Percentiles rank a stretch among this genome's conserved stretches.
Evolutionary conservation across 1,284 basidiomycete species (phyloP).

Genomic region (Flammula alnicola): DNA sequence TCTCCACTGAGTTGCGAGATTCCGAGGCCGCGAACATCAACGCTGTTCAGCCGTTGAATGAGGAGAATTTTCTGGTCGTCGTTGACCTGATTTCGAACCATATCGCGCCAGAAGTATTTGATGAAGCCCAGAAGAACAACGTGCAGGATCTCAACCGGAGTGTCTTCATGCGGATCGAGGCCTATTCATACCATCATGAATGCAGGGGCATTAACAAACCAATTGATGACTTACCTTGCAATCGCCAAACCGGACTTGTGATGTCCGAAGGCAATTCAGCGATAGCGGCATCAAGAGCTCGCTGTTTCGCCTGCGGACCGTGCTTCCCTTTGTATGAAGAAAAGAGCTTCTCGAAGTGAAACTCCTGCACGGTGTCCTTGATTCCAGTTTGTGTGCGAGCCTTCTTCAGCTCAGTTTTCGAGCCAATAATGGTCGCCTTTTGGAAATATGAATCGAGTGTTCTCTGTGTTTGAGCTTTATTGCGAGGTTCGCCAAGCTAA

Average conservation of each 20-base stretch:
- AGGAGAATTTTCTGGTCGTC: slow-evolving; percentile 20
- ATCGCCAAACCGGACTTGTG: slow-evolving; percentile 21
- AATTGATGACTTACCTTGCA: slow-evolving; percentile 16
- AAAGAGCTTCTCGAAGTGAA: slow-evolving; percentile 29
- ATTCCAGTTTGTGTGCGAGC: slow-evolving; percentile 28
- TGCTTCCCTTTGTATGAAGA: slow-evolving; percentile 23
- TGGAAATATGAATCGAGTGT: slow-evolving; percentile 24
- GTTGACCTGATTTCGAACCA: slow-evolving; percentile 28
- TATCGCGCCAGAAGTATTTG: slow-evolving; percentile 44
- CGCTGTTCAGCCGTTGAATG: neutral
- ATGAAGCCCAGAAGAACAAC: slow-evolving; percentile 41
- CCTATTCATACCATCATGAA: slow-evolving; percentile 17
- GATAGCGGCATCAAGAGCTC: slow-evolving; percentile 16
- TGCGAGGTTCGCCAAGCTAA: slow-evolving; percentile 22
- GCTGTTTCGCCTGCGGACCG: slow-evolving; percentile 14
- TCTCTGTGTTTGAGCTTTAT: slow-evolving; percentile 22
- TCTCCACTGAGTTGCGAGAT: neutral
- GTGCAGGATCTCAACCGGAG: slow-evolving; percentile 41
- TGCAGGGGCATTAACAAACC: neutral
- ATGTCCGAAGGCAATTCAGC: slow-evolving; percentile 22
- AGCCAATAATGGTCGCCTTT: slow-evolving; percentile 10
- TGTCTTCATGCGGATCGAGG: slow-evolving; percentile 40
- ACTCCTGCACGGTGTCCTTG: slow-evolving; percentile 33
- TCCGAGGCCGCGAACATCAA: neutral
- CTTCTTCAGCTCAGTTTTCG: slow-evolving; percentile 21